Evolutionary conservation across 495 filamentous ascomycete genomes (phyloP).

Genomic region (Aspergillus haitiensis): DNA sequence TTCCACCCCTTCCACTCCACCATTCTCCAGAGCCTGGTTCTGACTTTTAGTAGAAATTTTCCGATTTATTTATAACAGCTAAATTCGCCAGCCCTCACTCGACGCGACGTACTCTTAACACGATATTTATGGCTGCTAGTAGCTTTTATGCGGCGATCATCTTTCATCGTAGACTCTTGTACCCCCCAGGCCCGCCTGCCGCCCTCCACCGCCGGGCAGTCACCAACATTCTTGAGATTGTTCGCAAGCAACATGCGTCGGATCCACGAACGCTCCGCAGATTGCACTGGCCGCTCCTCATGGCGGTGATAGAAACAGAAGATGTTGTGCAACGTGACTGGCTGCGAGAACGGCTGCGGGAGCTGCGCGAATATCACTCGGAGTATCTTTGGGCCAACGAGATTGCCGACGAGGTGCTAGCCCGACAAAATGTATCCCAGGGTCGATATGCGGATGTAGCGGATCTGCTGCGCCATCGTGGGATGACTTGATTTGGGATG

Average conservation of each 20-base stretch:
- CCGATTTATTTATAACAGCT: slow-evolving; percentile 47
- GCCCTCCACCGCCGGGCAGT: slow-evolving; percentile 36
- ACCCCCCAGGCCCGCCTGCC: slow-evolving; percentile 24
- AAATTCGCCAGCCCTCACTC: slow-evolving; percentile 37
- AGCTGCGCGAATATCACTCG: slow-evolving; percentile 34
- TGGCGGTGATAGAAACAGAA: slow-evolving; percentile 46
- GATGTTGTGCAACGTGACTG: slow-evolving; percentile 40
- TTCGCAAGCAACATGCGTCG: slow-evolving; percentile 39
- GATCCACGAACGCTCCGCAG: slow-evolving; percentile 40
- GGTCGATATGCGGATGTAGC: slow-evolving; percentile 37
- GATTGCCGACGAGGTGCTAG: slow-evolving; percentile 36
- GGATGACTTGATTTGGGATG: background rate
- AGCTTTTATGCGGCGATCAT: slow-evolving; percentile 47
- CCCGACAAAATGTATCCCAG: slow-evolving; percentile 31
- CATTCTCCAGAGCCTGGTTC: background rate
- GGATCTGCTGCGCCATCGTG: slow-evolving; percentile 31
- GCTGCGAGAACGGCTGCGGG: slow-evolving; percentile 39
- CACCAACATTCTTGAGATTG: slow-evolving; percentile 38
- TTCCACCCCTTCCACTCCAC: background rate
- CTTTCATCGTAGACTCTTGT: slow-evolving; percentile 44
- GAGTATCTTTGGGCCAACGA: slow-evolving; percentile 40
- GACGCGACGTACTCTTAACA: slow-evolving; percentile 44
- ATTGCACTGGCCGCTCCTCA: slow-evolving; percentile 48
- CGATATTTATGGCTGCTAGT: slow-evolving; percentile 49
- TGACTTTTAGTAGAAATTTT: slow-evolving; percentile 34